A percentile compares a stretch with the other conserved stretches of the same genome.
Conservation (phyloP, 1,284 basidiomycete genomes). For the Ceratobasidium sp. region DNA sequence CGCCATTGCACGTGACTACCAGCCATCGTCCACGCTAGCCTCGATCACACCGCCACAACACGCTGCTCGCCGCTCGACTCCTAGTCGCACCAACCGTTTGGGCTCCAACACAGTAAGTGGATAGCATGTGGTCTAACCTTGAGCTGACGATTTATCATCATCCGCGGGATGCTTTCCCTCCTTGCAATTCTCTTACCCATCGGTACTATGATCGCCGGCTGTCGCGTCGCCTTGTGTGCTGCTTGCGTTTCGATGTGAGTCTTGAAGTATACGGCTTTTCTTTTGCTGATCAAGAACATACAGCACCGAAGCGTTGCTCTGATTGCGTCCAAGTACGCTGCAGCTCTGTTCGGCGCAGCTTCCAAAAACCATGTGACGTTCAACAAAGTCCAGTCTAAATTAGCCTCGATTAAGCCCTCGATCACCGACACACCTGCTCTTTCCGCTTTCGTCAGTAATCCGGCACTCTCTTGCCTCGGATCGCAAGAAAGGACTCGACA, state of each 20-base stretch:
- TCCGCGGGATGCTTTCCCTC: too few species aligned
- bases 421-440: constrained; percentile 74
- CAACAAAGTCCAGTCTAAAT: constrained; percentile 84
- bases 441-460: constrained; percentile 81
- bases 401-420: constrained; percentile 73
- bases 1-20: too few species aligned
- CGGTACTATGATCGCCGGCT: constrained; percentile 27
- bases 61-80: too few species aligned
- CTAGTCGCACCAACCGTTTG: too few species aligned
- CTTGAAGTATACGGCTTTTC: not conserved
- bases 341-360: constrained; percentile 92
- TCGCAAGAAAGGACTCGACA: constrained; percentile 73
- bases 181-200: constrained; percentile 38
- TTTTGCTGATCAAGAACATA: not conserved
- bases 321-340: constrained; percentile 92
- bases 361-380: constrained; percentile 83
- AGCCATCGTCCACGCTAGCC: too few species aligned
- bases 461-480: constrained; percentile 82
- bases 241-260: constrained; percentile 18
- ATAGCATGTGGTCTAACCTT: too few species aligned
- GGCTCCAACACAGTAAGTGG: too few species aligned
- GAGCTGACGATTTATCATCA: too few species aligned
- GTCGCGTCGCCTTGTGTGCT: constrained; percentile 19
- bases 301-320: constrained; percentile 61
- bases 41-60: too few species aligned